Evolutionary conservation across 345 rosid genomes (phyloP), one percentile per base, ranked within the genome.

Genomic region (Lenwebbia sp.): DNA sequence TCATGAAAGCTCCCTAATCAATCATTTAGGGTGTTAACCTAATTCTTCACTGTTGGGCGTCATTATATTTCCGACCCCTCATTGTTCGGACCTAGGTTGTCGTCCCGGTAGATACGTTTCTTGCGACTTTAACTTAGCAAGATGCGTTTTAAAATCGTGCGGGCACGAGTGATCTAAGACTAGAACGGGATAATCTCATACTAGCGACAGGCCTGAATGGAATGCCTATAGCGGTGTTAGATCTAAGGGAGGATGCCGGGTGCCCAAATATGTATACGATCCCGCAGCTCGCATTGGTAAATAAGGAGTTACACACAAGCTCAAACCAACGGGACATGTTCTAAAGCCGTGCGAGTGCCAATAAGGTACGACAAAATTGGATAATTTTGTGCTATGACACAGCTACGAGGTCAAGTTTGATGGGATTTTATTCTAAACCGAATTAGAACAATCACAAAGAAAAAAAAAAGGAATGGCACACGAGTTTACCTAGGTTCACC

Each of bases 171-270:
- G 0, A 62, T 62, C 22, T 30, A 30, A 62, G 41, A 62, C 17
- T 62, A 62, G 75, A 30, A 62, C 0, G 0, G 0, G 41, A 30
- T 0, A 62, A 3, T 15, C 41, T 30, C 22, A 30, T 30, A 28
- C 1, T 0, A 2, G 11, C 0, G 0, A 62, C 0, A 1, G 1
- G 22, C 22, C 21, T 40, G 14, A 0, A 14, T 56, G 5, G n/a
- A 19, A 56, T 60, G 75, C 75, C 0, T 62, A 1, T 65, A 17
- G 44, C 10, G 7, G 1, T 30, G 13, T 33, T 70, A 37, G 44
- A 33, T 70, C 25, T 33, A 19, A 4, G 25, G 12, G 76, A 65
- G 44, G 76, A 65, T 33, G 13, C 13, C 0, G 23, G 75, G 44
- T 33, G 76, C 12, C 0, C 11, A 15, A 3, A 30, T 62, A 0